Evolutionary conservation across 2,329 filamentous ascomycete species (phyloP).

Genomic region (Diplodia scrobiculata): DNA sequence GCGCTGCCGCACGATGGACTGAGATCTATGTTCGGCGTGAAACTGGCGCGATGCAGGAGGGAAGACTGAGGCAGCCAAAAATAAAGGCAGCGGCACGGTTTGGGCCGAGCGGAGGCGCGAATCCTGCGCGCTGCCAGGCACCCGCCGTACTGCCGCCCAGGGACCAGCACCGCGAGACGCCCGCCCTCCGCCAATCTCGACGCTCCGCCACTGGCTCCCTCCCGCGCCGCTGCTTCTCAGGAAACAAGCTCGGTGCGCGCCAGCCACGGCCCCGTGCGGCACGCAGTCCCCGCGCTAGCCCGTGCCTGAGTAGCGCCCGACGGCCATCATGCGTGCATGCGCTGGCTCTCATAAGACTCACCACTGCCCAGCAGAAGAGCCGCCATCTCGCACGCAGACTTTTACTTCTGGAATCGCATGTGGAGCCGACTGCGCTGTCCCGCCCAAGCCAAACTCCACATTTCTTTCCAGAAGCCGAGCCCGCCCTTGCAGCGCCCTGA

Average conservation of each 20-base stretch:
- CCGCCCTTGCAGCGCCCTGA: slow-evolving; percentile 19
- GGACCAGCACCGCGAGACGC: slow-evolving; percentile 1
- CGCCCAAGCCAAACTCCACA: slow-evolving; percentile 1
- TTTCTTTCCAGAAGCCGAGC: slow-evolving; percentile 4
- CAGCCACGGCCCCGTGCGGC: slow-evolving; percentile 4
- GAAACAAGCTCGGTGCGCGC: slow-evolving; percentile 23
- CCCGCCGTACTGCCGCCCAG: not conserved
- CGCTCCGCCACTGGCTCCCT: slow-evolving; percentile 17
- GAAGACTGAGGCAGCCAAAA: not conserved
- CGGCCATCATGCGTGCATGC: slow-evolving; percentile 10
- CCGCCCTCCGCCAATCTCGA: slow-evolving; percentile 7
- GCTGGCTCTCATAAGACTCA: slow-evolving; percentile 3
- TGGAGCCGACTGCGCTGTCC: slow-evolving; percentile 15
- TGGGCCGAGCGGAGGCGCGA: not conserved
- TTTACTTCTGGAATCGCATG: slow-evolving; percentile 1
- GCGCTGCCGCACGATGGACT: not conserved
- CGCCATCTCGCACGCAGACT: not conserved
- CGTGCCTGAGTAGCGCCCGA: slow-evolving; percentile 24
- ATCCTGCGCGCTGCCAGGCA: slow-evolving; percentile 1
- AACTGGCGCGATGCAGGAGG: not conserved
- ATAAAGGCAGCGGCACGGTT: not conserved
- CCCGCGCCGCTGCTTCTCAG: not conserved
- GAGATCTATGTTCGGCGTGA: slow-evolving; percentile 1
- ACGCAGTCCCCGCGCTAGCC: slow-evolving; percentile 14
- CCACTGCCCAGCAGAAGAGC: not conserved